Evolutionary conservation across 495 filamentous ascomycete species (phyloP).

Genomic region (Penicillium simplicissimum): DNA sequence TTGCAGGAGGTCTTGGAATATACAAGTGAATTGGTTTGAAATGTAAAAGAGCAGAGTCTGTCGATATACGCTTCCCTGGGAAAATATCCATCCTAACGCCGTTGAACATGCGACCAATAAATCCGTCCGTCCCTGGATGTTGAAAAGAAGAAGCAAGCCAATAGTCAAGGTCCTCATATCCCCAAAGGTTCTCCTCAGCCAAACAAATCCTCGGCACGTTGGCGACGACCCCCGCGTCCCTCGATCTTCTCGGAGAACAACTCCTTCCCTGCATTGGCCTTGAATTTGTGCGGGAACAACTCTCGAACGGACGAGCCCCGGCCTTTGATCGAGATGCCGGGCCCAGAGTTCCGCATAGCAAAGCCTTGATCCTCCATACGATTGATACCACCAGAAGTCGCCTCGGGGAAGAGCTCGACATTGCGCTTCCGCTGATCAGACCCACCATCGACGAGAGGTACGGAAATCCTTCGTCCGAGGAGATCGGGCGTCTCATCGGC

Average conservation of each 20-base stretch:
- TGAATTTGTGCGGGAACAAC: constrained; percentile 66
- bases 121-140: constrained; percentile 2
- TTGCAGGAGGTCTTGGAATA: background rate
- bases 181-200: constrained; percentile 24
- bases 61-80: constrained; percentile 1
- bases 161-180: background rate
- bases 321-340: constrained; percentile 50
- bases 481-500: constrained; percentile 62
- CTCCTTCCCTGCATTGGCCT: constrained; percentile 67
- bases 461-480: constrained; percentile 53
- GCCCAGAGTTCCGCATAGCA: constrained; percentile 63
- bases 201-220: constrained; percentile 55
- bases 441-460: constrained; percentile 53
- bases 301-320: constrained; percentile 60
- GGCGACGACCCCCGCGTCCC: constrained; percentile 49
- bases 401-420: constrained; percentile 44
- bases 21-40: background rate
- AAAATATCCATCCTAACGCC: constrained; percentile 19
- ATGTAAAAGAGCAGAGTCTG: constrained; percentile 6
- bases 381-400: constrained; percentile 29
- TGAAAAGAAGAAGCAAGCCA: background rate
- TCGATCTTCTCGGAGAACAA: constrained; percentile 60
- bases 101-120: constrained; percentile 23
- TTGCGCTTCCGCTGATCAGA: constrained; percentile 36
- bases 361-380: constrained; percentile 54